Base-by-base conservation (phyloP, 1,284 basidiomycete genomes). In the Ustilago loliicola region DNA sequence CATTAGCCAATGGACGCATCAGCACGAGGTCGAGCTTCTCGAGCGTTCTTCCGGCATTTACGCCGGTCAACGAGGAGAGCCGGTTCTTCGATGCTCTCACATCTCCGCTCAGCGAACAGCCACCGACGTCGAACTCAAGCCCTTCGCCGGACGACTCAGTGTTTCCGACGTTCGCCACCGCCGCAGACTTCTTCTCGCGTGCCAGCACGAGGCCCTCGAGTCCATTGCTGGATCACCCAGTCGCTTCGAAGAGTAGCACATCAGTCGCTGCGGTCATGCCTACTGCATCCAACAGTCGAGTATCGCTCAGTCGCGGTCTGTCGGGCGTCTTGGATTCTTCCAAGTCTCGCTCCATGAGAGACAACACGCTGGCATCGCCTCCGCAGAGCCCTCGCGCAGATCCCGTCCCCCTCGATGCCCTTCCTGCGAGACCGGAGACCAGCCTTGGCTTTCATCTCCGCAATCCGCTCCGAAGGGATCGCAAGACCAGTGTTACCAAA, bases 61-160 rank as follows among this genome's bases (percentile, higher is more conserved):
- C 71, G 27, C 66, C 71, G 5, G 61, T 62, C 8, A 54, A 63
- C 52, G 72, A 74, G 29, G 59, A 68, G n/a, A 59, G 50, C 17
- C 19, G 30, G 19, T 74, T 69, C 61, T 74, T 74, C 30, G 66
- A 74, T 40, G 72, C 72, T 6, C 52, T 74, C 40, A 66, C 66
- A 2, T 74, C 66, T 2, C 66, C 66, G 10, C 21, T 42, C 11
- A 42, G 47, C 29, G 72, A 74, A 29, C 55, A 55, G 23, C 66
- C 66, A 5, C 51, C 66, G 2, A 32, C 23, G 2, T 29, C 52
- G 5, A 45, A 27, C 34, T 45, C 56, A 11, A 54, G 27, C 9
- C 45, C 51, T 13, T 72, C 60, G 15, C 42, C 61, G 13, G 57
- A 60, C 27, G 32, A 47, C 51, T 66, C 70, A 21, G 21, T 63